Evolutionary conservation across 495 filamentous ascomycete genomes (phyloP).

Genomic region (Neurospora cerealis): DNA sequence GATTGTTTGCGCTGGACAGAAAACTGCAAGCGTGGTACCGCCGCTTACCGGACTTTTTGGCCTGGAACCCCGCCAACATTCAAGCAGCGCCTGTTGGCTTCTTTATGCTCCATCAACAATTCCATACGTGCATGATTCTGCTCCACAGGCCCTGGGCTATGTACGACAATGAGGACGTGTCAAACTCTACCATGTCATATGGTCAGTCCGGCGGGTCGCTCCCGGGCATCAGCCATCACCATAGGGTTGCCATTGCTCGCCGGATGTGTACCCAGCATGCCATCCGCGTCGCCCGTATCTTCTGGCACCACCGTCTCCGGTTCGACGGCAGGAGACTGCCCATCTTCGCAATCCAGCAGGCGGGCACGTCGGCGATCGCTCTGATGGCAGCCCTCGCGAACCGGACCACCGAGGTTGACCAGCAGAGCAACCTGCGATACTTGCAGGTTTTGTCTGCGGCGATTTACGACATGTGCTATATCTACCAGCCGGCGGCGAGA

Average conservation of each 20-base stretch:
- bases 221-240: conserved; percentile 19
- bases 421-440: conserved; percentile 23
- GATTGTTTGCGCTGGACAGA: conserved; percentile 36
- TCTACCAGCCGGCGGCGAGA: conserved; percentile 27
- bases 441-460: conserved; percentile 26
- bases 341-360: conserved; percentile 38
- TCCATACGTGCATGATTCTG: conserved; percentile 39
- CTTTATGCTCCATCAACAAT: conserved; percentile 45
- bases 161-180: conserved; percentile 17
- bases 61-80: conserved; percentile 40
- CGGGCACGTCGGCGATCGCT: conserved; percentile 41
- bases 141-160: conserved; percentile 41
- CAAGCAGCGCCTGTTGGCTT: conserved; percentile 38
- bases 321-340: conserved; percentile 38
- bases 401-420: conserved; percentile 21
- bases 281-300: conserved; percentile 37
- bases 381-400: conserved; percentile 40
- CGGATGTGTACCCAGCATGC: conserved; percentile 44
- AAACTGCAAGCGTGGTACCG: conserved; percentile 44
- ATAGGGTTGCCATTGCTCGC: conserved; percentile 32
- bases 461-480: conserved; percentile 35
- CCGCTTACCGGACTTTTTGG: conserved; percentile 33
- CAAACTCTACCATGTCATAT: conserved; percentile 10
- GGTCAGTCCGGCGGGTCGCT: not conserved
- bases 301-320: conserved; percentile 41